Percentiles rank a stretch among this genome's conserved stretches.
Conservation (phyloP, 2,329 filamentous ascomycete genomes). For the Thielaviopsis musarum region DNA sequence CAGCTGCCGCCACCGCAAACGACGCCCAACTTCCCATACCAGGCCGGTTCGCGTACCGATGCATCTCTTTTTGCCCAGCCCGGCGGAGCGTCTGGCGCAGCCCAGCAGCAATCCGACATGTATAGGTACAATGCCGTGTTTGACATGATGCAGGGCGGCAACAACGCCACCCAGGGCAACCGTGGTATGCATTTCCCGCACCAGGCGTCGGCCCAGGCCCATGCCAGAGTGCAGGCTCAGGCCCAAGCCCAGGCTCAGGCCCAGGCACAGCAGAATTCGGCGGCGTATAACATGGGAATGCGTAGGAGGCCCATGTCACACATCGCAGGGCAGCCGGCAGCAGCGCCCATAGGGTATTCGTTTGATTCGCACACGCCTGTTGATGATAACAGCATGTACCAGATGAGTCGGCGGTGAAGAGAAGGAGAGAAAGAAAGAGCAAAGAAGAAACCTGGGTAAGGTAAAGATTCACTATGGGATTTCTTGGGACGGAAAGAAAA, state of each 20-base stretch:
- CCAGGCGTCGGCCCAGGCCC: constrained; percentile 1
- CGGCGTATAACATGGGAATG: neutral
- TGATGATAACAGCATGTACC: constrained; percentile 2
- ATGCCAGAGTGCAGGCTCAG: constrained; percentile 1
- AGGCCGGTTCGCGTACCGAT: neutral
- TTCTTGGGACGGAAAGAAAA: neutral
- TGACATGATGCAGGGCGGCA: neutral
- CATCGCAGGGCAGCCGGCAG: neutral
- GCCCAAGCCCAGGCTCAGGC: neutral
- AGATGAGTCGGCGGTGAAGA: neutral
- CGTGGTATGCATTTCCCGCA: constrained; percentile 7
- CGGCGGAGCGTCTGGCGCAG: neutral
- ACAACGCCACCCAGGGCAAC: neutral
- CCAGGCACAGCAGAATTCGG: constrained; percentile 3
- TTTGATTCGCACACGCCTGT: constrained; percentile 5
- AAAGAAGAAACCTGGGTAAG: neutral
- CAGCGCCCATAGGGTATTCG: neutral
- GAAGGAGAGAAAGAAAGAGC: neutral
- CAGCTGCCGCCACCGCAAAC: constrained; percentile 4
- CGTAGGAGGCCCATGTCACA: neutral
- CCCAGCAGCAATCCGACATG: neutral
- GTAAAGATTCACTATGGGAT: neutral
- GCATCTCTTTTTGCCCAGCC: constrained; percentile 2
- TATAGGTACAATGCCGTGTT: neutral
- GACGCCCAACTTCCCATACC: neutral